These are phyloP conservation scores for Boletus pseudo-olivaceus DNA, from an alignment of 768 basidiomycete species.

Conservation along the genomic window DNA sequence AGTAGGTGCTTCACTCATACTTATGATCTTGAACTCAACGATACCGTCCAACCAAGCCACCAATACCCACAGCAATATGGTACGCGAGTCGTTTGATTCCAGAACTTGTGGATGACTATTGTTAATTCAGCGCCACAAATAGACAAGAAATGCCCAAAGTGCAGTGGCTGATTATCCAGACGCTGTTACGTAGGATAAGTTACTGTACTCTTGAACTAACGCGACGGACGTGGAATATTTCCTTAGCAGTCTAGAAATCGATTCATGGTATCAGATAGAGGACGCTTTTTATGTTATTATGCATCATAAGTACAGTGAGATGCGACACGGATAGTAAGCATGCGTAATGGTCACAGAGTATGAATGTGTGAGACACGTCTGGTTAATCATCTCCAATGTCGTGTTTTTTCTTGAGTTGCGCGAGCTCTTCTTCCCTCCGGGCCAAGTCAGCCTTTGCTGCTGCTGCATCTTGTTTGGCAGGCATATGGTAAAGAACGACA, in stretches of 20 bases:
- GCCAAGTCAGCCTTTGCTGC: slow-evolving; percentile 91
- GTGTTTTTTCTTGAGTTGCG: slow-evolving; percentile 81
- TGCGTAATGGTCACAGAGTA: slow-evolving; percentile 4
- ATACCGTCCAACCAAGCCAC: slow-evolving; percentile 35
- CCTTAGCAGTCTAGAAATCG: slow-evolving; percentile 7
- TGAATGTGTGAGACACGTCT: slow-evolving; percentile 12
- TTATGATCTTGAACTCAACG: slow-evolving; percentile 10
- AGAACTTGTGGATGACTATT: neutral
- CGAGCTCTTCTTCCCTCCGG: slow-evolving; percentile 85
- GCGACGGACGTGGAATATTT: slow-evolving; percentile 5
- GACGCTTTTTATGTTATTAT: slow-evolving; percentile 12
- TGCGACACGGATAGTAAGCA: slow-evolving; percentile 2
- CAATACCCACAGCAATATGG: slow-evolving; percentile 68
- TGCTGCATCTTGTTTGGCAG: slow-evolving; percentile 92
- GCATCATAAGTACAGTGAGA: slow-evolving; percentile 3
- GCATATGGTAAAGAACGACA: slow-evolving; percentile 97
- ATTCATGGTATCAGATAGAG: neutral
- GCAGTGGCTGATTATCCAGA: slow-evolving; percentile 18
- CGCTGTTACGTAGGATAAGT: slow-evolving; percentile 1
- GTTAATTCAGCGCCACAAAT: slow-evolving; percentile 51
- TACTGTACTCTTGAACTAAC: slow-evolving; percentile 3
- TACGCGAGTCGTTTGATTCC: slow-evolving; percentile 25
- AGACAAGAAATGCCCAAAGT: slow-evolving; percentile 53
- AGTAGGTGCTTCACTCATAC: slow-evolving; percentile 40
- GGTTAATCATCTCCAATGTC: slow-evolving; percentile 72